These are phyloP conservation scores for Licmophora abbreviata DNA, from an alignment of 108 stramenopile genomes.

Conservation along the genomic window DNA sequence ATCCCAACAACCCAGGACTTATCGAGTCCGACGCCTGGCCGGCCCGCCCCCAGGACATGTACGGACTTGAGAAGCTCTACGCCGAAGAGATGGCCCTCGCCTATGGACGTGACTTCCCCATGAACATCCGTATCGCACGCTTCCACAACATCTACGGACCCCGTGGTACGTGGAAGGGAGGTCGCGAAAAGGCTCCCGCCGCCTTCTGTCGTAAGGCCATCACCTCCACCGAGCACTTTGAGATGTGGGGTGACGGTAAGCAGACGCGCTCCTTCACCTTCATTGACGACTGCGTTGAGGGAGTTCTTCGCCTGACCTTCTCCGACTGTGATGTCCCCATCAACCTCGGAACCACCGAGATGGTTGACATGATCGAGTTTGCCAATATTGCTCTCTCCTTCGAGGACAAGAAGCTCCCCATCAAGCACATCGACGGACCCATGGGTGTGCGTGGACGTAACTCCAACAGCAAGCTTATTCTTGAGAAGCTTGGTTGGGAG, in stretches of 20 bases:
- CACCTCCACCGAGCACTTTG: conserved; percentile 83
- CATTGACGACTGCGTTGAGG: conserved; percentile 99
- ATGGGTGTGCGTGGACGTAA: conserved; percentile 98
- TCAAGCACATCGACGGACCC: conserved; percentile 98
- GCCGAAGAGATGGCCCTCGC: conserved; percentile 98
- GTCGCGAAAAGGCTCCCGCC: conserved; percentile 98
- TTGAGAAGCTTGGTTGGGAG: conserved; percentile 93
- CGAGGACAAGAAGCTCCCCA: conserved; percentile 83
- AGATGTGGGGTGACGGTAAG: conserved; percentile 96
- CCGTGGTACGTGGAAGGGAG: conserved; percentile 97
- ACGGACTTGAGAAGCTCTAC: conserved; percentile 98
- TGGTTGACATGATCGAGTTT: conserved; percentile 96
- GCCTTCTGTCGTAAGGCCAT: conserved; percentile 99
- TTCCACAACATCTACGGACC: conserved; percentile 99
- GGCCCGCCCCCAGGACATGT: conserved; percentile 99
- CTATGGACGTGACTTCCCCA: conserved; percentile 93
- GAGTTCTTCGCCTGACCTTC: conserved; percentile 91
- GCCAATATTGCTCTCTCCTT: conserved; percentile 88
- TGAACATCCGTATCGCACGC: conserved; percentile 89
- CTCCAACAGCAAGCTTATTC: conserved; percentile 93
- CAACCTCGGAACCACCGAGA: conserved; percentile 95
- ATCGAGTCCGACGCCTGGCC: conserved; percentile 97
- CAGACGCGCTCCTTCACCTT: conserved; percentile 98
- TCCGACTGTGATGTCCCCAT: conserved; percentile 89
- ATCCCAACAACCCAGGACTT: conserved; percentile 92